Evolutionary conservation across 164 flowering plant genomes (phyloP), one percentile per base, ranked within the genome.

Genomic region (Berberis vulgaris): DNA sequence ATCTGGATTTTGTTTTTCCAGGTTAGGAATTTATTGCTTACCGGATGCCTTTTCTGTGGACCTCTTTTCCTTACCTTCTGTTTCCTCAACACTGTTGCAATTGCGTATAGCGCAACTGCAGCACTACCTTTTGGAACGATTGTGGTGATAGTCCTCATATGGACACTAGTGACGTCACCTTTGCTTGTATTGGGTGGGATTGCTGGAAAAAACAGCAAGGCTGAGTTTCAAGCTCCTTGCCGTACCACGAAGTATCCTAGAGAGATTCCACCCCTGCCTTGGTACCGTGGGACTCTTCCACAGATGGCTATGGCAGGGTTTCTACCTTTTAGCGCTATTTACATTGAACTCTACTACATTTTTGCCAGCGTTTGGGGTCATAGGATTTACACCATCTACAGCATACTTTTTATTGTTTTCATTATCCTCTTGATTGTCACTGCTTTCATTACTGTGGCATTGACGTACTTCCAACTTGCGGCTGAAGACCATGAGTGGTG

Each of bases 401-500:
- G 78, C 69, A 77, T 77, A 60, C 75, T 77, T 69, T 77, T 74
- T 61, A 77, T 77, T 9, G 80, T 77, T 66, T 77, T 77, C 68
- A 72, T 77, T 47, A 77, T 77, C 57, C 78, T 77, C 68, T 66
- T 77, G 58, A 72, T 77, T 56, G 80, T 77, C 62, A 77, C 80
- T 4, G 80, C 80, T 41, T 77, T 77, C 69, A 77, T 77, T 65
- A 77, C 80, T 11, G 73, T 77, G 58, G 80, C 80, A 12, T 64
- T 77, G 70, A 77, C 81, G 42, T 77, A 78, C 67, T 78, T 78
- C 60, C 81, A 78, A 67, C 78, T 78, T 58, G 78, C 81, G 49
- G 78, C 81, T n/a, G 81, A 78, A 65, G 81, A 78, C 57, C 81
- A 78, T 60, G 76, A 78, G 59, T 78, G 81, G 81, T 78, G 81